Evolutionary conservation across 108 stramenopile species (phyloP), one percentile per base, ranked within the genome.

Genomic region (Ochromonas danica): DNA sequence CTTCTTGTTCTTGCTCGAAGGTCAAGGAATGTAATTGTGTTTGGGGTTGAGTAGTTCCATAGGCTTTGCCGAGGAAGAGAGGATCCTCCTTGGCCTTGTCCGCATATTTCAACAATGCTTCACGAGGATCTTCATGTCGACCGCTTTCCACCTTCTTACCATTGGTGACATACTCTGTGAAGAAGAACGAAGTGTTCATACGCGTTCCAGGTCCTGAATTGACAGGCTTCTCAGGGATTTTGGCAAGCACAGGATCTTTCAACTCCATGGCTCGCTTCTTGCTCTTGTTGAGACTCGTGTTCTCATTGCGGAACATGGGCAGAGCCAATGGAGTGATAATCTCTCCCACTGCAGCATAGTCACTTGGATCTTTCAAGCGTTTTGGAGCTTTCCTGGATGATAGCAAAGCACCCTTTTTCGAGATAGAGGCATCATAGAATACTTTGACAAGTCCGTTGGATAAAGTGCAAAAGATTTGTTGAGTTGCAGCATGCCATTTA

Each of bases 81-180:
- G 72, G 72, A 75, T 75, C 40, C 10, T 39, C 51, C 40, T 75
- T 75, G 10, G 72, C 28, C 42, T 41, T 41, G 67, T 67, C 70
- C 2, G 40, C 79, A 42, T 31, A 45, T 70, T 80, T 80, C 3
- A 80, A 62, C 42, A 80, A 62, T 33, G n/a, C 79, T 62, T 80
- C 79, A 27, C 79, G 62, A 61, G 79, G 79, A 45, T 80, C 79
- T 36, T 70, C 0, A 22, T 38, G 1, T 63, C 71, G 79, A 43
- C 39, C 39, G 27, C 22, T 80, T 39, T 85, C 80, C 79, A 83
- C 81, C 79, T 85, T 79, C 39, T 81, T 81, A 40, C 82, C 82
- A 77, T 83, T 75, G 82, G 85, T 85, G 39, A 87, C 86, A 61
- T 81, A 87, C 82, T 87, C 81, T 36, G 85, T 85, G 80, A 87